Conservation (phyloP, 768 basidiomycete genomes). For the Amanita rimosa region DNA sequence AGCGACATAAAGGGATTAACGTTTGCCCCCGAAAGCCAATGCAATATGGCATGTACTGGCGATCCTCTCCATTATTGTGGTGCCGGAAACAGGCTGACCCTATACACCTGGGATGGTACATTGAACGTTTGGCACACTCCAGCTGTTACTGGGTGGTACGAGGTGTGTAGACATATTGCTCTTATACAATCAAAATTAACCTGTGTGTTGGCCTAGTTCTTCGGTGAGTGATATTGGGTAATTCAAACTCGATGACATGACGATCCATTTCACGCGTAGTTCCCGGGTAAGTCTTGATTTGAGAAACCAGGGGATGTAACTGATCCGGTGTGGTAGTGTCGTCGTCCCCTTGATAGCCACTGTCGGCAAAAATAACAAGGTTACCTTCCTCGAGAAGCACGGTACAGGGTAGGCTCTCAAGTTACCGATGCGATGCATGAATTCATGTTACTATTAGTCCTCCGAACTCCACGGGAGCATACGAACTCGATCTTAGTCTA, state of each 20-base stretch:
- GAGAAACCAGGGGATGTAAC: slow-evolving; percentile 1
- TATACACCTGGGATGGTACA: slow-evolving; percentile 42
- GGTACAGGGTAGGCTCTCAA: slow-evolving; percentile 40
- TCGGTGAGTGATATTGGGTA: slow-evolving; percentile 23
- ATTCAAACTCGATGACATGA: neutral
- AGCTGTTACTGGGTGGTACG: slow-evolving; percentile 52
- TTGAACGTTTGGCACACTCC: slow-evolving; percentile 60
- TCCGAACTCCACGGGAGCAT: slow-evolving; percentile 63
- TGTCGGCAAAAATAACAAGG: slow-evolving; percentile 72
- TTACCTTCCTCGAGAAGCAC: slow-evolving; percentile 66
- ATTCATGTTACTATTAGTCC: slow-evolving; percentile 20
- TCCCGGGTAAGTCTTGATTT: slow-evolving; percentile 28
- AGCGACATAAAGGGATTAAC: slow-evolving; percentile 35
- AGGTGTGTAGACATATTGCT: slow-evolving; percentile 29
- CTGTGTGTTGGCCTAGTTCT: slow-evolving; percentile 22
- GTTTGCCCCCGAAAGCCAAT: slow-evolving; percentile 30
- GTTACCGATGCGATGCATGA: neutral
- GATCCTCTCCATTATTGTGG: slow-evolving; percentile 66
- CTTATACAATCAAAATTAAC: neutral
- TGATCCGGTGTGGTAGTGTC: slow-evolving; percentile 28
- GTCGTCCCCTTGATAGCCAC: slow-evolving; percentile 68
- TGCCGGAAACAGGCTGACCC: slow-evolving; percentile 37
- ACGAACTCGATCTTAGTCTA: slow-evolving; percentile 62
- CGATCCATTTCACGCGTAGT: slow-evolving; percentile 18
- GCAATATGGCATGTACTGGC: slow-evolving; percentile 49